A percentile compares a stretch with the other conserved stretches of the same genome.
Evolutionary conservation across 495 filamentous ascomycete species (phyloP).

Genomic region (Aspergillus sparsus): DNA sequence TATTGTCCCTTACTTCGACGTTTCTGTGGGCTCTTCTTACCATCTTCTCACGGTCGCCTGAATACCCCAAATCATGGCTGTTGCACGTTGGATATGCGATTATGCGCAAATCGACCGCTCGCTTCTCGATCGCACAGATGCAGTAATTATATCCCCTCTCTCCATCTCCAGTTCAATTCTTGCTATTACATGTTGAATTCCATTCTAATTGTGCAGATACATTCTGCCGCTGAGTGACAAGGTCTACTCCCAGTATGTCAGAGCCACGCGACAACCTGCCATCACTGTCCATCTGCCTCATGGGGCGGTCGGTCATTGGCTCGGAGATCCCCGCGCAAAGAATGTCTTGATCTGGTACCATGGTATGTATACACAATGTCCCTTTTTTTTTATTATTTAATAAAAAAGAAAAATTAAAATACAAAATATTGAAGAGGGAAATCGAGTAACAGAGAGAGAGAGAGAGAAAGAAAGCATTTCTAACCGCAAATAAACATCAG

Average conservation of each 20-base stretch:
- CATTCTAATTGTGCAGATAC: constrained; percentile 19
- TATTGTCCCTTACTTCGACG: constrained; percentile 32
- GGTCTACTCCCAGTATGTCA: constrained; percentile 49
- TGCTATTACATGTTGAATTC: not conserved
- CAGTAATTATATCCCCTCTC: constrained; percentile 26
- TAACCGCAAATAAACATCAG: constrained; percentile 25
- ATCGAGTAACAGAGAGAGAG: no score
- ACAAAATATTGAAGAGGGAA: no score
- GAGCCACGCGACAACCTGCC: constrained; percentile 42
- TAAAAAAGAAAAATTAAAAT: no score
- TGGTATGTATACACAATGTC: constrained; percentile 43
- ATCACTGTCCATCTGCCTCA: constrained; percentile 51
- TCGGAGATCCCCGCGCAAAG: constrained; percentile 54
- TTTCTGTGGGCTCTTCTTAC: constrained; percentile 37
- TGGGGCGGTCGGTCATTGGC: constrained; percentile 61
- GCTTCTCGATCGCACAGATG: constrained; percentile 35
- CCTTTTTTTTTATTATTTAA: no score
- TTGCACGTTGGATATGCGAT: constrained; percentile 44
- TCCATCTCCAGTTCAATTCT: not conserved
- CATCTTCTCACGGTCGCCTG: constrained; percentile 35
- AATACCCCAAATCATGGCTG: constrained; percentile 36
- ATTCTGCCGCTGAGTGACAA: constrained; percentile 45
- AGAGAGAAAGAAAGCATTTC: no score
- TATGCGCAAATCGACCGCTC: constrained; percentile 37
- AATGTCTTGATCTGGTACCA: constrained; percentile 62